A percentile compares a stretch with the other conserved stretches of the same genome.
phyloP scores from a whole-genome alignment of 192 early-diverging fungal genomes.

The Gamsiella multidivaricata region DNA sequence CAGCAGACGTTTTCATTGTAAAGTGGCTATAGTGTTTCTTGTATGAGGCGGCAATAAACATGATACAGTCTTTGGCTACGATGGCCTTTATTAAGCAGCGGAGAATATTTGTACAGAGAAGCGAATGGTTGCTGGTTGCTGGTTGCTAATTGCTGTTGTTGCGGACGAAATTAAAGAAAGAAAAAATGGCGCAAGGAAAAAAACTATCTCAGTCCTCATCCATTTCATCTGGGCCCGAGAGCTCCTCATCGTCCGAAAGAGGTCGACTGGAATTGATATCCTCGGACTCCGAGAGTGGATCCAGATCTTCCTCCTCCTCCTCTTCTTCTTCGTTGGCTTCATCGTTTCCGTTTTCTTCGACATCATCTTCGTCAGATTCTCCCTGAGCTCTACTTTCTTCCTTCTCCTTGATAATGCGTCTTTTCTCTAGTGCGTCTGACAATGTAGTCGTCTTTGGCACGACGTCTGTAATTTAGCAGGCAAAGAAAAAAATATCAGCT shows the following conservation, averaged over 20 bases:
- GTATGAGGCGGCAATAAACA: no score
- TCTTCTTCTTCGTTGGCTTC: conserved; percentile 10
- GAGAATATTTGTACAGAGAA: not conserved
- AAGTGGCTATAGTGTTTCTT: not conserved
- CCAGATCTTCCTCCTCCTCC: conserved; percentile 29
- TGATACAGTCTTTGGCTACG: no score
- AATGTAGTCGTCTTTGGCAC: conserved; percentile 60
- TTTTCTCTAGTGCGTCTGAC: conserved; percentile 54
- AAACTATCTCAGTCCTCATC: conserved; percentile 28
- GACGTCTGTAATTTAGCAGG: conserved; percentile 53
- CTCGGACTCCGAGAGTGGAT: conserved; percentile 23
- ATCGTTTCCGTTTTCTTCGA: conserved; percentile 19
- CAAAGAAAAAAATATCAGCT: not conserved
- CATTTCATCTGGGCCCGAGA: conserved; percentile 45
- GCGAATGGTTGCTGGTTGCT: not conserved
- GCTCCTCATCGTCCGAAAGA: conserved; percentile 44
- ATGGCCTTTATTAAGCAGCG: not conserved
- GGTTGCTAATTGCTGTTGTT: not conserved
- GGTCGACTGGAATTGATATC: conserved; percentile 17
- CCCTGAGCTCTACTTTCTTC: conserved; percentile 35
- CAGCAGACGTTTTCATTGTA: conserved; percentile 13
- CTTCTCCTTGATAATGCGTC: conserved; percentile 42
- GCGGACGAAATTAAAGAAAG: no score
- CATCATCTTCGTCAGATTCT: conserved; percentile 17
- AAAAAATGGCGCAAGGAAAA: conserved; percentile 1